These are phyloP conservation scores for Lasiodiplodia hormozganensis DNA, from an alignment of 2,329 filamentous ascomycete species.

Conservation along the genomic window DNA sequence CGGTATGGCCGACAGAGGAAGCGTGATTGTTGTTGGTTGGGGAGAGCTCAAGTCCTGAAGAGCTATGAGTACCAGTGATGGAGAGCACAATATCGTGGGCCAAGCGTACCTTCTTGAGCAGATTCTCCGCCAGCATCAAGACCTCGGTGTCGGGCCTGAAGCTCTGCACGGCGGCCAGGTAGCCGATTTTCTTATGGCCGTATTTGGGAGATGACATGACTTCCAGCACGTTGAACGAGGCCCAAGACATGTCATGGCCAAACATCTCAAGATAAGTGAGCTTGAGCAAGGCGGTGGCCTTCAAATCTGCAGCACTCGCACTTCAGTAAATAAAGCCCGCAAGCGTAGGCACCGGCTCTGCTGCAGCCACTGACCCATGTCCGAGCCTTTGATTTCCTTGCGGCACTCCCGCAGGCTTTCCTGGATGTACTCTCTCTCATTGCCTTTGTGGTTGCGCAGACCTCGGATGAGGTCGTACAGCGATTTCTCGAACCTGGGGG, in stretches of 20 bases:
- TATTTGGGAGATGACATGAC: conserved; percentile 98
- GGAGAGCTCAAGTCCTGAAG: conserved; percentile 74
- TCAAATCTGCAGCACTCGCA: conserved; percentile 70
- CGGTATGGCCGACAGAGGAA: conserved; percentile 89
- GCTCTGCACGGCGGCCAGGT: conserved; percentile 93
- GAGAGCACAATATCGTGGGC: not conserved
- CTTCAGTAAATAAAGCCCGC: conserved; percentile 19
- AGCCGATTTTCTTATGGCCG: conserved; percentile 92
- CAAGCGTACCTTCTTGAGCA: conserved; percentile 82
- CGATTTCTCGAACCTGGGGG: conserved; percentile 93
- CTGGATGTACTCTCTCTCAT: conserved; percentile 94
- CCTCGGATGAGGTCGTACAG: conserved; percentile 98
- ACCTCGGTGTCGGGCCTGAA: conserved; percentile 96
- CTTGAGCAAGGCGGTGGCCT: conserved; percentile 94
- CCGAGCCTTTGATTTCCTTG: conserved; percentile 86
- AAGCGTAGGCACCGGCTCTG: conserved; percentile 52
- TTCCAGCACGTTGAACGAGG: conserved; percentile 96
- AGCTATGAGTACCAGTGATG: too few relatives aligned
- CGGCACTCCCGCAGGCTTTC: conserved; percentile 95
- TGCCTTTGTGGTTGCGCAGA: conserved; percentile 92
- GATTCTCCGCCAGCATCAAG: conserved; percentile 94
- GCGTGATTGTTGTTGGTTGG: conserved; percentile 76
- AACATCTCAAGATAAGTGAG: conserved; percentile 99
- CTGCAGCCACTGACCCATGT: conserved; percentile 67
- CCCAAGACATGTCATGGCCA: conserved; percentile 99